phyloP scores from a whole-genome alignment of 768 basidiomycete genomes.

The Lactarius quietus region DNA sequence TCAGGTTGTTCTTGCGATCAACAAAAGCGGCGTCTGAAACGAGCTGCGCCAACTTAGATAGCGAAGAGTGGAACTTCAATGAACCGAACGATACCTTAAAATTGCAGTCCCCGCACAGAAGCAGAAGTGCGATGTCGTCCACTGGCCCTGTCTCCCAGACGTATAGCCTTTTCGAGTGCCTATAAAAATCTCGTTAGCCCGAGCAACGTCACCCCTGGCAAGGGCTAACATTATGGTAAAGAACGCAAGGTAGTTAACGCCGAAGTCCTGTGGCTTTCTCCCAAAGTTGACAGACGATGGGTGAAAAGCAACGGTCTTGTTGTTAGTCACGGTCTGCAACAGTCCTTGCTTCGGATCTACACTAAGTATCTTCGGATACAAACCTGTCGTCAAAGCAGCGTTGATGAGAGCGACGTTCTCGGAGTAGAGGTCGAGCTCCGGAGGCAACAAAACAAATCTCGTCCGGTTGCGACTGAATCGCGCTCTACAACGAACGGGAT shows the following conservation, averaged over 20 bases:
- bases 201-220: background rate
- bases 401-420: slow-evolving; percentile 63
- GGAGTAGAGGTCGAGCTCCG: slow-evolving; percentile 66
- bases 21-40: slow-evolving; percentile 66
- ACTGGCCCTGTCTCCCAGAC: slow-evolving; percentile 92
- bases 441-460: slow-evolving; percentile 73
- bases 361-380: slow-evolving; percentile 87
- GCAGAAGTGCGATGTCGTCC: slow-evolving; percentile 74
- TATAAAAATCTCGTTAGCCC: slow-evolving; percentile 31
- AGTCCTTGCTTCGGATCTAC: slow-evolving; percentile 60
- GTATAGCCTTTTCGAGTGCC: slow-evolving; percentile 92
- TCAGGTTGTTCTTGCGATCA: slow-evolving; percentile 87
- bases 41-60: slow-evolving; percentile 44
- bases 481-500: slow-evolving; percentile 42
- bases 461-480: slow-evolving; percentile 71
- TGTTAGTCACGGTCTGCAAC: slow-evolving; percentile 79
- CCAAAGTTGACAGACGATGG: slow-evolving; percentile 91
- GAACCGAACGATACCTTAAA: slow-evolving; percentile 58
- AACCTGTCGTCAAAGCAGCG: slow-evolving; percentile 77
- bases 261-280: slow-evolving; percentile 62
- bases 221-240: slow-evolving; percentile 79
- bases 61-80: background rate
- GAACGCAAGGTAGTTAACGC: slow-evolving; percentile 70
- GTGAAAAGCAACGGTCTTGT: slow-evolving; percentile 75
- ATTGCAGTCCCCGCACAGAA: slow-evolving; percentile 89